Evolutionary conservation across 176 grass and related monocot species (phyloP).

Genomic region (Oryza glaberrima): DNA sequence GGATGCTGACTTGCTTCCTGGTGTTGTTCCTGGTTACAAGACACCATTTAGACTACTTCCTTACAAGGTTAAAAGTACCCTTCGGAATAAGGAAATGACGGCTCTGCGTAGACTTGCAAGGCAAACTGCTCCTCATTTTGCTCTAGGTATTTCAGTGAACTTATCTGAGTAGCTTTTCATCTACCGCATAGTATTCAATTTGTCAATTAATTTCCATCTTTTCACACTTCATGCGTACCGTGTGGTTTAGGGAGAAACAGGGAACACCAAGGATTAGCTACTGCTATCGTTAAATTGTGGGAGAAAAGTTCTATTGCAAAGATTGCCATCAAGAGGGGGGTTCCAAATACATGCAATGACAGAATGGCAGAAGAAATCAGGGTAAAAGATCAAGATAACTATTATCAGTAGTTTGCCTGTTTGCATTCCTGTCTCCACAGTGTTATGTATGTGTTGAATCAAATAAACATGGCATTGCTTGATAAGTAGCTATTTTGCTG

Average conservation of each 20-base stretch:
- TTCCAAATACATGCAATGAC: constrained; percentile 81
- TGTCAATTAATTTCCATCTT: not conserved
- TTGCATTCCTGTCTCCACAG: not conserved
- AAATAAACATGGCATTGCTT: constrained; percentile 6
- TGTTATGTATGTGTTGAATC: not conserved
- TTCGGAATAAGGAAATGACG: constrained; percentile 80
- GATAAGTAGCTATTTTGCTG: constrained; percentile 16
- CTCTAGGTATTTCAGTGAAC: constrained; percentile 64
- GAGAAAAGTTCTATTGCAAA: constrained; percentile 96
- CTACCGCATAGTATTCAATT: not conserved
- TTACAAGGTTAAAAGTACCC: constrained; percentile 61
- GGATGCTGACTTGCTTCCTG: constrained; percentile 89
- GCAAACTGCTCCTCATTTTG: constrained; percentile 88
- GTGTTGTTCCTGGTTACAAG: constrained; percentile 71
- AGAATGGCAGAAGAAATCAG: constrained; percentile 95
- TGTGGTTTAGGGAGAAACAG: constrained; percentile 81
- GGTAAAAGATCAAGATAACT: constrained; percentile 50
- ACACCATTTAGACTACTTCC: constrained; percentile 82
- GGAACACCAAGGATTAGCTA: constrained; percentile 90
- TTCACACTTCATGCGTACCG: not conserved
- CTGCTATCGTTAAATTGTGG: constrained; percentile 94
- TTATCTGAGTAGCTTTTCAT: constrained; percentile 13
- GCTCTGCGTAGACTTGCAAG: constrained; percentile 77
- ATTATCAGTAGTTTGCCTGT: not conserved
- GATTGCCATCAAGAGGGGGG: constrained; percentile 87